Evolutionary conservation across 2,329 filamentous ascomycete genomes (phyloP), one percentile per base, ranked within the genome.

Genomic region (Aspergillus arachidicola): DNA sequence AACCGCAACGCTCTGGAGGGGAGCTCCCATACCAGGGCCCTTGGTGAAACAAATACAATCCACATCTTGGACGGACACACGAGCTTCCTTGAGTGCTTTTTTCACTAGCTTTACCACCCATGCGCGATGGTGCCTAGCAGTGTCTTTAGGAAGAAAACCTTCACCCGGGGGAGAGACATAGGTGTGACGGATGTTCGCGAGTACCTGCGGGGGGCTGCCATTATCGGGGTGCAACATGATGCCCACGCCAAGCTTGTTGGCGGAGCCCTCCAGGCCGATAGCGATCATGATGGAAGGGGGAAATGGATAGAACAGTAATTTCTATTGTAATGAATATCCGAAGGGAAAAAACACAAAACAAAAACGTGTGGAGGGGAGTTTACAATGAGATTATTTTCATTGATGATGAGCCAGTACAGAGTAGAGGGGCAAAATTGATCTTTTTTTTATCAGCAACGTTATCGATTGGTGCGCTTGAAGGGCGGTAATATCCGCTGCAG

Each of bases 221-320:
- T 84, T 81, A 32, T 81, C 81, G 74, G 66, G 81, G 82, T 98
- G 95, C 28, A 88, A 86, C 77, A 99, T 97, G 63, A 99, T 84
- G 73, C 95, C 95, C 63, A 98, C 90, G 69, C 94, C 95, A 58
- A 99, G 88, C 81, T 99, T 99, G 85, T 99, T 99, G 80, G 95
- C 95, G 62, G 93, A 97, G 78, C 95, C 94, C 83, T 99, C 95
- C 76, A 92, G 85, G 26, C 90, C 90, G 72, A 92, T 85, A 34
- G 89, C 86, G 69, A 91, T 89, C 83, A 89, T 88, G 58, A 64
- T 78, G 54, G 14, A 43, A 23, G 32, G 55, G 28, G 21, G 14
- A 16, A 10, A 41, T 30, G 21, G n/a, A 57, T 26, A 2, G 16
- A 21, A 11, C 48, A 51, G 26, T 34, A n/a, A 51, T 32, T 34